Percentiles rank a stretch among this genome's conserved stretches.
phyloP scores from a whole-genome alignment of 495 filamentous ascomycete species.

The Haplographium delicatum region DNA sequence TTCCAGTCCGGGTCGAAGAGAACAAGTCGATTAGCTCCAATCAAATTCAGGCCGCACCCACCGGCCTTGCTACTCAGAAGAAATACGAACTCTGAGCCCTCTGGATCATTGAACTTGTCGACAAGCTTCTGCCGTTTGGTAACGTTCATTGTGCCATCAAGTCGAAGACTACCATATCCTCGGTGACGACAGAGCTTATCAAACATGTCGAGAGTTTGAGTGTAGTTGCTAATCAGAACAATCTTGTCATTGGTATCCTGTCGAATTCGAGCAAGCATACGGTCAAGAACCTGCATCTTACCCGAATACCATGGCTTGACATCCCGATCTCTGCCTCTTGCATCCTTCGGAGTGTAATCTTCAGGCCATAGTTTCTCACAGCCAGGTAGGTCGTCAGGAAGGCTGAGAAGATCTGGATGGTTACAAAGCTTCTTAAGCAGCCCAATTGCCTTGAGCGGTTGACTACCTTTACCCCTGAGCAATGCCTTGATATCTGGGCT shows the following conservation, averaged over 20 bases:
- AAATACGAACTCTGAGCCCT: conserved; percentile 89
- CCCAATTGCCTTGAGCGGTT: conserved; percentile 93
- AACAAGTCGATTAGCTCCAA: conserved; percentile 93
- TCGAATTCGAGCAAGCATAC: conserved; percentile 95
- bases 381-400: conserved; percentile 80
- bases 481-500: conserved; percentile 92
- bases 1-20: conserved; percentile 99
- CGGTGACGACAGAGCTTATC: conserved; percentile 83
- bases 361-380: conserved; percentile 78
- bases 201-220: conserved; percentile 92
- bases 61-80: conserved; percentile 94
- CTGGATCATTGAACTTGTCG: conserved; percentile 95
- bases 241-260: conserved; percentile 99
- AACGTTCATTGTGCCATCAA: conserved; percentile 97
- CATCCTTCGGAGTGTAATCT: conserved; percentile 84
- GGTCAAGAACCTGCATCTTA: conserved; percentile 97
- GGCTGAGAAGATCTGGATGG: conserved; percentile 87
- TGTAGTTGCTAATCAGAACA: conserved; percentile 98
- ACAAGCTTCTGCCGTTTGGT: conserved; percentile 96
- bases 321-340: conserved; percentile 83
- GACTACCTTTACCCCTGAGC: conserved; percentile 89
- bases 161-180: conserved; percentile 76
- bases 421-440: conserved; percentile 99
- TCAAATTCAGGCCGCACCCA: conserved; percentile 94
- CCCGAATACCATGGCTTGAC: conserved; percentile 95